These are phyloP conservation scores for Bolboschoenoplectus hybrid DNA, from an alignment of 202 grass and related monocot species.

Conservation along the genomic window DNA sequence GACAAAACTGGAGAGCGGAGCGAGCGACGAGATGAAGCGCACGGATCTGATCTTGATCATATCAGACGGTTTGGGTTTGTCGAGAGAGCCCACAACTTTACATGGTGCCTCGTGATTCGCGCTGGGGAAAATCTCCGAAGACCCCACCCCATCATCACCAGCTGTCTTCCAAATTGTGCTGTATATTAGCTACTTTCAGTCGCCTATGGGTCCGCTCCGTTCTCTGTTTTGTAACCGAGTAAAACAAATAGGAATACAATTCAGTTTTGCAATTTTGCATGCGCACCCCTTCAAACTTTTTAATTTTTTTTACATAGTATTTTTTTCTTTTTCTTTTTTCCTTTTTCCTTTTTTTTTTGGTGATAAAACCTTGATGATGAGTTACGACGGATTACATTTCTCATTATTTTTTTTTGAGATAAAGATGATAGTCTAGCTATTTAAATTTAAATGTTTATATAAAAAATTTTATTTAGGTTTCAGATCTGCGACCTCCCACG, in stretches of 20 bases:
- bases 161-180: constrained; percentile 29
- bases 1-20: background rate
- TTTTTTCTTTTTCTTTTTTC: background rate
- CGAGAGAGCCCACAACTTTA: background rate
- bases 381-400: background rate
- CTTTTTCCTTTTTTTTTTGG: background rate
- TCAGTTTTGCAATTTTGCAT: background rate
- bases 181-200: background rate
- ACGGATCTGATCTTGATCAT: background rate
- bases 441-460: too few relatives aligned
- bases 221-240: background rate
- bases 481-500: too few relatives aligned
- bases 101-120: constrained; percentile 6
- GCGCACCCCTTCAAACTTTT: background rate
- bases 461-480: too few relatives aligned
- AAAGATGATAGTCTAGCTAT: too few relatives aligned
- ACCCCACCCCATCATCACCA: constrained; percentile 1
- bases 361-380: background rate
- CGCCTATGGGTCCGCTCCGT: background rate
- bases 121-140: background rate
- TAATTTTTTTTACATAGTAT: background rate
- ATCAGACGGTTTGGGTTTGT: background rate
- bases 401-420: background rate
- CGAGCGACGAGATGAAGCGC: background rate
- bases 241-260: background rate